phyloP scores from a whole-genome alignment of 1,284 basidiomycete genomes.

The Leccinum solheimii region DNA sequence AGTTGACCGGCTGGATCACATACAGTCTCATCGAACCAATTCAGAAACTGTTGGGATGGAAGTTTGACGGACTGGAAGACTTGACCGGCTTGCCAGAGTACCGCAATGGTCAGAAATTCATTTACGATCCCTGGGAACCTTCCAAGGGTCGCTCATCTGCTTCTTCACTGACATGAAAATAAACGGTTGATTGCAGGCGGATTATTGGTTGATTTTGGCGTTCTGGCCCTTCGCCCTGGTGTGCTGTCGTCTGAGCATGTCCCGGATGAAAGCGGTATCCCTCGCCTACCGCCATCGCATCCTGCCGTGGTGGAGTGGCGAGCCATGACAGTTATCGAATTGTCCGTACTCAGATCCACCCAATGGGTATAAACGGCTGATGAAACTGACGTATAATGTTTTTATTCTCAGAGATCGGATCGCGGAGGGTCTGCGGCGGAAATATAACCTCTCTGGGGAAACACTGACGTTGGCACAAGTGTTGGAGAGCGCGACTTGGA shows the following conservation, averaged over 20 bases:
- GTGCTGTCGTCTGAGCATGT: constrained; percentile 47
- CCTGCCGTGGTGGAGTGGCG: constrained; percentile 96
- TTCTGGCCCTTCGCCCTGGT: constrained; percentile 54
- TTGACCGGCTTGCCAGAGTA: constrained; percentile 89
- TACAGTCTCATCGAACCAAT: constrained; percentile 88
- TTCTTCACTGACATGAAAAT: neutral
- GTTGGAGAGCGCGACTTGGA: constrained; percentile 94
- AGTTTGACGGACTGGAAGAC: constrained; percentile 69
- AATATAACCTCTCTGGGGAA: constrained; percentile 49
- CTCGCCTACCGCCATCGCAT: constrained; percentile 70
- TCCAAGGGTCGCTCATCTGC: neutral
- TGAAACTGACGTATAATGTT: constrained; percentile 6
- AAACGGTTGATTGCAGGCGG: constrained; percentile 57
- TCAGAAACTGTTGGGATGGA: constrained; percentile 76
- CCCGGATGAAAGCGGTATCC: constrained; percentile 54
- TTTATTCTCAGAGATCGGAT: constrained; percentile 68
- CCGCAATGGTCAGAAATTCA: constrained; percentile 65
- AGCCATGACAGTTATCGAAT: constrained; percentile 88
- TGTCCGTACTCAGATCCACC: constrained; percentile 54
- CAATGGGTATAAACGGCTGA: constrained; percentile 1
- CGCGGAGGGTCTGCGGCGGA: constrained; percentile 66
- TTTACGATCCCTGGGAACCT: neutral
- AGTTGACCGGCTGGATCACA: constrained; percentile 90
- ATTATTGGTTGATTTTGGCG: constrained; percentile 81
- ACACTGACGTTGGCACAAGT: constrained; percentile 81